These are phyloP conservation scores for Neurospora sp. DNA, from an alignment of 495 filamentous ascomycete species.

Conservation along the genomic window DNA sequence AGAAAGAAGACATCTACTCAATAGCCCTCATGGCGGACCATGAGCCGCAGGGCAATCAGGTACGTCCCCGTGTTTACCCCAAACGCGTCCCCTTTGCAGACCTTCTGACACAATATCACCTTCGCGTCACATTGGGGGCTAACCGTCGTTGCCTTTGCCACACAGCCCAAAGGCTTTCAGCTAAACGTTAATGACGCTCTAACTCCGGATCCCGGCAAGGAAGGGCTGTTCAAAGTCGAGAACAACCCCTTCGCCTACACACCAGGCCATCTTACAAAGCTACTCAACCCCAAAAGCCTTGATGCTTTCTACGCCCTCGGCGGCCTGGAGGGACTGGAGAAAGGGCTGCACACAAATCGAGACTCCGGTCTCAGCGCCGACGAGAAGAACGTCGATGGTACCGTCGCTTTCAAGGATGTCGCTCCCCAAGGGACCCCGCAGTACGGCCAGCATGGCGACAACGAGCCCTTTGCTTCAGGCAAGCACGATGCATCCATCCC, in stretches of 20 bases:
- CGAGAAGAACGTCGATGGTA: constrained; percentile 47
- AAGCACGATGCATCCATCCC: constrained; percentile 6
- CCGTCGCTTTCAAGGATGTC: constrained; percentile 48
- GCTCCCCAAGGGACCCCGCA: constrained; percentile 24
- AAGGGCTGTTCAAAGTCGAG: constrained; percentile 49
- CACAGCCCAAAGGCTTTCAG: constrained; percentile 7
- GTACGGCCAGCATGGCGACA: constrained; percentile 19
- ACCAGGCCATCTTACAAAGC: constrained; percentile 60
- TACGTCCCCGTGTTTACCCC: not conserved
- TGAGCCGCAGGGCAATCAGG: not conserved
- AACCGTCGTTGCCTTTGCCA: not conserved
- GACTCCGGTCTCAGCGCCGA: constrained; percentile 54
- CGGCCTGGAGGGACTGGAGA: constrained; percentile 56
- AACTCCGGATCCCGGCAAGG: constrained; percentile 53
- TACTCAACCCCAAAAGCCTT: constrained; percentile 62
- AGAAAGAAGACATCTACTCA: not conserved
- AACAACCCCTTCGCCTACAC: constrained; percentile 62
- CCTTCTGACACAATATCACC: not conserved
- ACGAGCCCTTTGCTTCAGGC: constrained; percentile 8
- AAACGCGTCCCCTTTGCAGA: not conserved
- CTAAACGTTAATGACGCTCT: constrained; percentile 44
- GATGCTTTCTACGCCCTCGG: constrained; percentile 60
- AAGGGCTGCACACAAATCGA: constrained; percentile 55
- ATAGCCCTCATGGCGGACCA: not conserved
- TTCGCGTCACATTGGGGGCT: not conserved